Evolutionary conservation across 371 early-diverging fungal genomes (phyloP).

Genomic region (Haplosporangium sp.): DNA sequence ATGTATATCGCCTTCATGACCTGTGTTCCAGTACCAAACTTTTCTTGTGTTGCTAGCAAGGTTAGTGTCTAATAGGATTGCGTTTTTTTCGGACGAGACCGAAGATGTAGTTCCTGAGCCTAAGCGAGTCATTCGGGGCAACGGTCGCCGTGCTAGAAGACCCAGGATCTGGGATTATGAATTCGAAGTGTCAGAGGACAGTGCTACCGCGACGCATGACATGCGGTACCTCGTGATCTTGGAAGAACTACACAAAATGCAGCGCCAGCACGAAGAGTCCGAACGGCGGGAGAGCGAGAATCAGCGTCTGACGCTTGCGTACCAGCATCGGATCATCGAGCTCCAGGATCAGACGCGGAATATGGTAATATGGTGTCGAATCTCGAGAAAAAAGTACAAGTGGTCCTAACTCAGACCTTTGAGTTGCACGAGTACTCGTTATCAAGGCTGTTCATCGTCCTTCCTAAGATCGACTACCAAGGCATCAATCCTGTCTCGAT

Average conservation of each 20-base stretch:
- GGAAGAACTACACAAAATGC: slow-evolving; percentile 12
- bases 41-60: slow-evolving; percentile 3
- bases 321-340: slow-evolving; percentile 8
- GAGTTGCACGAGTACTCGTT: slow-evolving; percentile 50
- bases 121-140: neutral
- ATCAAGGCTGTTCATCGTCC: slow-evolving; percentile 49
- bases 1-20: neutral
- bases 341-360: slow-evolving; percentile 25
- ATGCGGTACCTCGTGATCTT: slow-evolving; percentile 10
- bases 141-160: too few relatives aligned
- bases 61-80: slow-evolving; percentile 24
- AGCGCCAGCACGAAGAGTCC: slow-evolving; percentile 11
- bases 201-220: neutral
- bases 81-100: slow-evolving; percentile 15
- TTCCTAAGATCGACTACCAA: slow-evolving; percentile 40
- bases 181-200: slow-evolving; percentile 5
- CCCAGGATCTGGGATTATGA: too few relatives aligned
- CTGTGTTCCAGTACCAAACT: neutral
- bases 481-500: slow-evolving; percentile 29
- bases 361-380: slow-evolving; percentile 14
- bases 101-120: slow-evolving; percentile 17
- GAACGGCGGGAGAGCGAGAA: slow-evolving; percentile 15
- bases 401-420: slow-evolving; percentile 46
- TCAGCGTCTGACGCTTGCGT: neutral
- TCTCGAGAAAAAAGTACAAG: slow-evolving; percentile 23